Percentiles rank a stretch among this genome's conserved stretches.
Conservation (phyloP, 371 early-diverging fungal species). For the Saksenaea vasiformis region DNA sequence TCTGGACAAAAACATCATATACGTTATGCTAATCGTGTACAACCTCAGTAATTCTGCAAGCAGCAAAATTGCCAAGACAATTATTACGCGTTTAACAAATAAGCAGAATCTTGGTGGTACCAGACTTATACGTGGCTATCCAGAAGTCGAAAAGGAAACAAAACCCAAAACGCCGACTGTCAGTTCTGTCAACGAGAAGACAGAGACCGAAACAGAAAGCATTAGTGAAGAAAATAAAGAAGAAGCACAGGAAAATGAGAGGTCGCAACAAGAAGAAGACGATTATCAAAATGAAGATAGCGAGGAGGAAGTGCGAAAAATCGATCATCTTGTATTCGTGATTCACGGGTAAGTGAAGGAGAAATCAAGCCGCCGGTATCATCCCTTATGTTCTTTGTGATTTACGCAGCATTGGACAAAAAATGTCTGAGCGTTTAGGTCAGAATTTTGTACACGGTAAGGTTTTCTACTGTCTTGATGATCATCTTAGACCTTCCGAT, state of each 20-base stretch:
- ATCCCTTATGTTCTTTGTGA: not conserved
- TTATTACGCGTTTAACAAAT: conserved; percentile 67
- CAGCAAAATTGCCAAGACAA: conserved; percentile 71
- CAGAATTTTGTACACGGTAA: conserved; percentile 75
- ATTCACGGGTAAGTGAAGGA: conserved; percentile 66
- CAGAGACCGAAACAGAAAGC: conserved; percentile 8
- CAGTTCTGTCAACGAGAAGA: not conserved
- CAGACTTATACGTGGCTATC: conserved; percentile 72
- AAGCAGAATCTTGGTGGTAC: conserved; percentile 69
- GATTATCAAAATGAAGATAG: conserved; percentile 64
- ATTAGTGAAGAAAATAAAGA: conserved; percentile 7
- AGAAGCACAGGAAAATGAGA: not conserved
- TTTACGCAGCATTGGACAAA: conserved; percentile 69
- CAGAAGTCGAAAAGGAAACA: conserved; percentile 59
- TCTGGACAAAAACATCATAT: not conserved
- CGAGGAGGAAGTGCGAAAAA: conserved; percentile 63
- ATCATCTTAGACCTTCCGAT: not conserved
- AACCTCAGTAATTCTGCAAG: conserved; percentile 34
- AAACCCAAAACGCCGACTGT: not conserved
- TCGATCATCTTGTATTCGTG: conserved; percentile 79
- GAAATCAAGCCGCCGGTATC: not conserved
- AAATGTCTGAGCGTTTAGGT: conserved; percentile 73
- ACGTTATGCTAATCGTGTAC: not conserved
- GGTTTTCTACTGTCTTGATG: conserved; percentile 6
- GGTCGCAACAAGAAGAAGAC: conserved; percentile 38